A percentile compares a stretch with the other conserved stretches of the same genome.
Conservation (phyloP, 2,329 filamentous ascomycete species). For the Ceratocystis destructans region DNA sequence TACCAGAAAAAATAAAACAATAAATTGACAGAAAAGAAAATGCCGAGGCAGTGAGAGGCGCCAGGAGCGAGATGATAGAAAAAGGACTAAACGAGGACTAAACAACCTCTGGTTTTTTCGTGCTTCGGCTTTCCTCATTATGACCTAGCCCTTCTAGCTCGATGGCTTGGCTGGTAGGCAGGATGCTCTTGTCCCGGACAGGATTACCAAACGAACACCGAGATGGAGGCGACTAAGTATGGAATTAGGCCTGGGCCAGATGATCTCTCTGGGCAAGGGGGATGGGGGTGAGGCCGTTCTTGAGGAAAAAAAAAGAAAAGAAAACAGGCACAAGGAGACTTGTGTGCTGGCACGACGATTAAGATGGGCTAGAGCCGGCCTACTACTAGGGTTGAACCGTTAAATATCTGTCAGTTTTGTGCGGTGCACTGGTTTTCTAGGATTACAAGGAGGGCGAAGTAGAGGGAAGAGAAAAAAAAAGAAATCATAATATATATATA, state of each 20-base stretch:
- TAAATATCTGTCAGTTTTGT: no score
- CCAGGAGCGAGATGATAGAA: background rate
- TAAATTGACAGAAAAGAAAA: background rate
- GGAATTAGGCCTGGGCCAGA: background rate
- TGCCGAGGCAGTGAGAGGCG: background rate
- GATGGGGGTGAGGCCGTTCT: background rate
- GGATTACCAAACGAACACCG: constrained; percentile 7
- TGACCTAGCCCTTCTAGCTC: background rate
- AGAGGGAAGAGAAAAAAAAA: background rate
- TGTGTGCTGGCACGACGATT: background rate
- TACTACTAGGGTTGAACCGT: background rate
- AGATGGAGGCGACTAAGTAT: background rate
- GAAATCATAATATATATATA: background rate
- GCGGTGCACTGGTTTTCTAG: no score
- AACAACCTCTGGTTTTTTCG: background rate
- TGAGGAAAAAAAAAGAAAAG: background rate
- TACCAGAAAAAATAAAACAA: background rate
- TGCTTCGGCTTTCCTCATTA: background rate
- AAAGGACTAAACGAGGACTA: background rate
- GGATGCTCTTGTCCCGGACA: background rate
- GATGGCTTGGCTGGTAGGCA: background rate
- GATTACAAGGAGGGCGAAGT: background rate
- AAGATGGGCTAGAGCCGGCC: background rate
- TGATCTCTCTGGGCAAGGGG: background rate
- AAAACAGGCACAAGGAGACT: background rate